Evolutionary conservation across 805 yeast species (phyloP), one percentile per base, ranked within the genome.

Genomic region (Candida incommunis): DNA sequence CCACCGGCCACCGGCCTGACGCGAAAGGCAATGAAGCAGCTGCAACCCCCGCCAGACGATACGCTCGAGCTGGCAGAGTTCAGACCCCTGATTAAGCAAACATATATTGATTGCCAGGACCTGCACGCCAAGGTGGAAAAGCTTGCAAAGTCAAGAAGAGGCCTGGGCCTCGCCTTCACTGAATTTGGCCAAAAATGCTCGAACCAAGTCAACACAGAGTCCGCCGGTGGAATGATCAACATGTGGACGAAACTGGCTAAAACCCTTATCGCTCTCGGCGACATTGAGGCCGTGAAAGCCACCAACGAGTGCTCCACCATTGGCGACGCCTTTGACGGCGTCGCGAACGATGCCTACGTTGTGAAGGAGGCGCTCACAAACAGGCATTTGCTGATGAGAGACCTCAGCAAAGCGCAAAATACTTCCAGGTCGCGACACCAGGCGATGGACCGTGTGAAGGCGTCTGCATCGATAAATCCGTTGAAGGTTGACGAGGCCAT

Each of bases 321-420:
- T 27, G 87, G 84, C 1, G 96, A 90, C 54, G 82, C 82, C 1
- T 59, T 86, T 15, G 75, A 70, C 46, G 67, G 74, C 54, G 66
- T 86, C 23, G 66, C 76, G 2, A 74, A 74, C 49, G 96, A 88
- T 54, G 80, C 92, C 15, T 92, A 80, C 60, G 79, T 82, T 47
- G 81, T 88, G 46, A 92, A 92, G 61, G 98, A 92, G 63, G 81
- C 95, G 0, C 67, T 92, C 45, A 92, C 98, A 0, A 88, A 90
- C 63, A 71, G 98, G 48, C 95, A 92, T 60, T 68, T 92, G 46
- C 64, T 90, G 31, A 92, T 92, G 95, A 73, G 96, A 45, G 98
- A 92, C 52, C 67, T 86, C 43, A 56, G 75, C 25, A 82, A 76
- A 56, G 88, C 96, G 1, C 94, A 88, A 60, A 75, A 78, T 4